Conservation (phyloP, 108 stramenopile genomes). For the Pseudonitzschia multiseries region DNA sequence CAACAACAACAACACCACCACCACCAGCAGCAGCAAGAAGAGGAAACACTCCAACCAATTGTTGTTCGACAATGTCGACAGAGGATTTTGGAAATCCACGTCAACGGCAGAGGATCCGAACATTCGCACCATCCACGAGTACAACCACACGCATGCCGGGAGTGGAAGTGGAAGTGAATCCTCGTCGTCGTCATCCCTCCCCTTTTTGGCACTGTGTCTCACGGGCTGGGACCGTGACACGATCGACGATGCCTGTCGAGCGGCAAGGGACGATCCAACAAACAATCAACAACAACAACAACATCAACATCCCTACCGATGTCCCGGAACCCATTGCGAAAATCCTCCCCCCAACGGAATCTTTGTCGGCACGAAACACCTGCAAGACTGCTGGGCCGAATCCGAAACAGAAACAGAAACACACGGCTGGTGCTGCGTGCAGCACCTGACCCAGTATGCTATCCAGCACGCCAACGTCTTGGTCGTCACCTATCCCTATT, state of each 20-base stretch:
- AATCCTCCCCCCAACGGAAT: constrained; percentile 2
- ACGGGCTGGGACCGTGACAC: not conserved
- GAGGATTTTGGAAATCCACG: constrained; percentile 4
- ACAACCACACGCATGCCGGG: not conserved
- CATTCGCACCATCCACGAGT: not conserved
- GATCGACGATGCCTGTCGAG: constrained; percentile 67
- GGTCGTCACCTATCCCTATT: constrained; percentile 96
- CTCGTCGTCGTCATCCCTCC: not conserved
- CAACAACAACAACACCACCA: not conserved
- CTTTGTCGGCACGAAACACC: not conserved
- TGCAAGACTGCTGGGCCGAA: not conserved
- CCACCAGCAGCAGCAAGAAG: not conserved
- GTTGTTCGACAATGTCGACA: constrained; percentile 18
- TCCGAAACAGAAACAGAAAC: not conserved
- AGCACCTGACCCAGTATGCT: not conserved
- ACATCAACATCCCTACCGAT: not conserved
- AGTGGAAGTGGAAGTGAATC: too few relatives aligned
- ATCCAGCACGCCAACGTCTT: constrained; percentile 89
- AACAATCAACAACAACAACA: too few relatives aligned
- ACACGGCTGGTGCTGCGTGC: not conserved
- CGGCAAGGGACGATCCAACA: constrained; percentile 35
- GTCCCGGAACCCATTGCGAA: not conserved
- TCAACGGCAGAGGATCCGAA: not conserved
- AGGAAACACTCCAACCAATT: not conserved
- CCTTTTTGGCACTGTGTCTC: not conserved